Percentiles rank a stretch among this genome's conserved stretches.
Conservation (phyloP, 2,329 filamentous ascomycete species). For the Tolypocladium amazonense region DNA sequence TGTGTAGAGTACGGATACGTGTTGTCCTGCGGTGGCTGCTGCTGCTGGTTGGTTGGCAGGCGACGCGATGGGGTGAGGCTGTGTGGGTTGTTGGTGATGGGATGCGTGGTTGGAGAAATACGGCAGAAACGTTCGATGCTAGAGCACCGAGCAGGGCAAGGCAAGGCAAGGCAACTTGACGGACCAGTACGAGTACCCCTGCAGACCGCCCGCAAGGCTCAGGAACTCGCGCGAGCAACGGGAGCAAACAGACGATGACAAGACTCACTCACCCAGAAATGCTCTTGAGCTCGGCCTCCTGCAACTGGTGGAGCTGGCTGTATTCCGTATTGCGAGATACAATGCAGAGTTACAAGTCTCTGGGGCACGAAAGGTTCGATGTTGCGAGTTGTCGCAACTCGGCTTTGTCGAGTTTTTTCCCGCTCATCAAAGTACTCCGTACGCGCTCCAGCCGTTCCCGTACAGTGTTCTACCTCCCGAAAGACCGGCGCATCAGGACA, state of each 20-base stretch:
- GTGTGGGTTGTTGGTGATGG: not conserved
- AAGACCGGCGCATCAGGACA: not conserved
- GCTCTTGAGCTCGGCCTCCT: not conserved
- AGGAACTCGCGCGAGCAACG: not conserved
- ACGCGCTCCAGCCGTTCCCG: not conserved
- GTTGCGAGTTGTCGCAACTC: not conserved
- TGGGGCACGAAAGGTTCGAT: not conserved
- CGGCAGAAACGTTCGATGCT: not conserved
- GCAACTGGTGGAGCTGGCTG: not conserved
- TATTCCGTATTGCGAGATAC: not conserved
- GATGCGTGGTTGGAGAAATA: not conserved
- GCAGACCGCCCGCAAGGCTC: too few species aligned
- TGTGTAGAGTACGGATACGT: not conserved
- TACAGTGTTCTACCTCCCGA: not conserved
- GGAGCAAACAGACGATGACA: not conserved
- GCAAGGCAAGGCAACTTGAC: not conserved
- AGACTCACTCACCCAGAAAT: not conserved
- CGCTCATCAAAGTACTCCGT: not conserved
- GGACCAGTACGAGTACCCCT: not conserved
- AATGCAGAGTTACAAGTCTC: not conserved
- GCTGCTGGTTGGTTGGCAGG: not conserved
- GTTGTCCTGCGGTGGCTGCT: not conserved
- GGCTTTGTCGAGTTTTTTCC: not conserved
- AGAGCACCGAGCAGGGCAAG: not conserved
- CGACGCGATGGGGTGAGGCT: not conserved